Evolutionary conservation across 306 rosid species (phyloP), one percentile per base, ranked within the genome.

Genomic region (Rosa rugosa): DNA sequence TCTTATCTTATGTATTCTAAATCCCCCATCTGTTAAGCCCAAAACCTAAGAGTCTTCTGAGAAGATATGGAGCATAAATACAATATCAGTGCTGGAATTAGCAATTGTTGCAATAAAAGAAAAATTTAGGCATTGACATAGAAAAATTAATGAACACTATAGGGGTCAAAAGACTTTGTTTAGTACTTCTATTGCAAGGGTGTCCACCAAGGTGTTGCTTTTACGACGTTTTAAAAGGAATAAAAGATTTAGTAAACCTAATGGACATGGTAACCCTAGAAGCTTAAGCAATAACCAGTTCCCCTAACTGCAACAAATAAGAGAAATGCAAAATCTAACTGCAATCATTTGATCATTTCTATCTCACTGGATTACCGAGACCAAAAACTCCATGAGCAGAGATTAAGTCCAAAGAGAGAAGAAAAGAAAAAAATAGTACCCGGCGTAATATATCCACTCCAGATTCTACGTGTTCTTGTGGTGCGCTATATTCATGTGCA

Each of bases 381-480:
- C 27, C 36, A 79, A n/a, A 31, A 27, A 25, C 70, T 41, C 46
- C 51, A 80, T 45, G 23, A 27, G 50, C 56, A 40, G 73, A 31
- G 46, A 41, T 31, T 38, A 68, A 41, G 45, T 22, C 65, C 71
- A 69, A 31, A 9, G 53, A 23, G 27, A 62, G 45, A 47, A 73
- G 73, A 62, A 23, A 31, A 70, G 46, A 14, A 22, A 60, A 8
- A 23, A n/a, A 73, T 0, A 11, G 49, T 91, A 96, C 99, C 97
- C 99, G 96, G 49, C 98, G 97, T 1, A 94, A 94, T 62, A 93
- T 96, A 80, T 91, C 94, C 54, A 72, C 97, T 71, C 84, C 99
- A 72, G 83, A 79, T 87, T 93, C 97, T 57, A 89, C 22, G 11
- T 87, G 99, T 44, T 96, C 98, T 77, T 90, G 96, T 5, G 90